Percentiles rank a stretch among this genome's conserved stretches.
Conservation (phyloP, 163 green algal species). For the Trebouxiophyceae sp. region DNA sequence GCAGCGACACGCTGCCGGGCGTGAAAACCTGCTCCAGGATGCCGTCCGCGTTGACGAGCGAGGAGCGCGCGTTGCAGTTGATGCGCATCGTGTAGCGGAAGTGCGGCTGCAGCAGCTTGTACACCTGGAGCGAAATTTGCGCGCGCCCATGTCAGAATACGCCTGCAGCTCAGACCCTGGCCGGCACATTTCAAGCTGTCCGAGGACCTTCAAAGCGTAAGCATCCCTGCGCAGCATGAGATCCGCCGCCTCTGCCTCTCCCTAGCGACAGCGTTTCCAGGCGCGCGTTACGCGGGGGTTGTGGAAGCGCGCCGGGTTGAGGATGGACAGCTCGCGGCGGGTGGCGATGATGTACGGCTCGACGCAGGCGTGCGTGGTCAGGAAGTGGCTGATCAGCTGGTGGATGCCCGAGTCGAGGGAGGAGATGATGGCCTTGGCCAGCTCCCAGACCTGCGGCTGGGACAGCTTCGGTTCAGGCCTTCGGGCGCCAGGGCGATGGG, state of each 20-base stretch:
- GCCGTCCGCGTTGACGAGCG: conserved; percentile 34
- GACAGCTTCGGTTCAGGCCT: too few relatives aligned
- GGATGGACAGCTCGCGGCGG: conserved; percentile 23
- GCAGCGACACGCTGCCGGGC: conserved; percentile 26
- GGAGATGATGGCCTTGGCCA: conserved; percentile 38
- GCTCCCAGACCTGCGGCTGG: conserved; percentile 9
- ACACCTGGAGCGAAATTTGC: conserved; percentile 22
- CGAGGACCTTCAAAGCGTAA: too few relatives aligned
- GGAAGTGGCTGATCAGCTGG: conserved; percentile 44
- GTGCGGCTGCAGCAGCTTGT: conserved; percentile 46
- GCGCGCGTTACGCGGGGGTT: too few relatives aligned
- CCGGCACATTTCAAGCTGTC: too few relatives aligned
- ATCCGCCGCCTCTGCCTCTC: too few relatives aligned
- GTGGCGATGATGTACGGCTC: conserved; percentile 48
- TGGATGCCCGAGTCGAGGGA: conserved; percentile 26
- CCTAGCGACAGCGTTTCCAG: not conserved
- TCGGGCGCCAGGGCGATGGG: too few relatives aligned
- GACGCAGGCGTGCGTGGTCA: conserved; percentile 31
- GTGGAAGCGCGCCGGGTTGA: conserved; percentile 34
- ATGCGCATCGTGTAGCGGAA: conserved; percentile 46
- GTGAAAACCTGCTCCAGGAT: conserved; percentile 18
- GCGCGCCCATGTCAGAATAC: too few relatives aligned
- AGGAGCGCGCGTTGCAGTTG: conserved; percentile 21
- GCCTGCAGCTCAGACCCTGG: too few relatives aligned
- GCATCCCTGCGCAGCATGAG: too few relatives aligned